These are phyloP conservation scores for Mucuna pruriens DNA, from an alignment of 306 rosid genomes.

Conservation along the genomic window DNA sequence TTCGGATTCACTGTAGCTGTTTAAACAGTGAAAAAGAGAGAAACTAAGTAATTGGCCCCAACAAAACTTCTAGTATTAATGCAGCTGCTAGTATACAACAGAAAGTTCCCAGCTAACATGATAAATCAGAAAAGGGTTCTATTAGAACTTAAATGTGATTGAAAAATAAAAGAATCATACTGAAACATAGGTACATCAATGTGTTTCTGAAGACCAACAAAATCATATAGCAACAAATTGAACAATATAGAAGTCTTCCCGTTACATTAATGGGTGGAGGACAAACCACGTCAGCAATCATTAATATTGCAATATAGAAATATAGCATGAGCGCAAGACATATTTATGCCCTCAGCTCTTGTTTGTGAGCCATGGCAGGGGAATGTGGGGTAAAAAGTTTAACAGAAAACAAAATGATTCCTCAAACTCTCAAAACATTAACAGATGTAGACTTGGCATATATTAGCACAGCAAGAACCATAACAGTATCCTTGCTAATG, in stretches of 20 bases:
- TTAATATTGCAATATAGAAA: conserved; percentile 19
- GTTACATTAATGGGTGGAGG: conserved; percentile 5
- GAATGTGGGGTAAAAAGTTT: conserved; percentile 5
- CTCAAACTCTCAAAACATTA: not conserved
- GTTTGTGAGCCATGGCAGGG: conserved; percentile 6
- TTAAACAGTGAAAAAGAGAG: conserved; percentile 34
- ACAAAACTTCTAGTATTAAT: conserved; percentile 1
- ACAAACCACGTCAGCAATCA: not conserved
- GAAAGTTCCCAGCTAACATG: conserved; percentile 13
- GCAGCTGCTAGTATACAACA: conserved; percentile 10
- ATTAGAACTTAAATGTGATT: not conserved
- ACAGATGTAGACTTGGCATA: not conserved
- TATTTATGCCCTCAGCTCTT: conserved; percentile 22
- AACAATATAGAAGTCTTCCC: not conserved
- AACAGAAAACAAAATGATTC: conserved; percentile 16
- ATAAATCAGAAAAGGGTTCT: conserved; percentile 15
- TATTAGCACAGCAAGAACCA: not conserved
- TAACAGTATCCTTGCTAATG: not conserved
- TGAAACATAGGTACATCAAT: not conserved
- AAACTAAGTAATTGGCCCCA: conserved; percentile 23
- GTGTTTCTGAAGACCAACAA: conserved; percentile 5
- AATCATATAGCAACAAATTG: conserved; percentile 4
- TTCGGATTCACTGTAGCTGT: conserved; percentile 78
- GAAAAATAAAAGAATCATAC: conserved; percentile 1
- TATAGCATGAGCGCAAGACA: conserved; percentile 22